These are phyloP conservation scores for Hura crepitans DNA, from an alignment of 441 rosid genomes.

Conservation along the genomic window DNA sequence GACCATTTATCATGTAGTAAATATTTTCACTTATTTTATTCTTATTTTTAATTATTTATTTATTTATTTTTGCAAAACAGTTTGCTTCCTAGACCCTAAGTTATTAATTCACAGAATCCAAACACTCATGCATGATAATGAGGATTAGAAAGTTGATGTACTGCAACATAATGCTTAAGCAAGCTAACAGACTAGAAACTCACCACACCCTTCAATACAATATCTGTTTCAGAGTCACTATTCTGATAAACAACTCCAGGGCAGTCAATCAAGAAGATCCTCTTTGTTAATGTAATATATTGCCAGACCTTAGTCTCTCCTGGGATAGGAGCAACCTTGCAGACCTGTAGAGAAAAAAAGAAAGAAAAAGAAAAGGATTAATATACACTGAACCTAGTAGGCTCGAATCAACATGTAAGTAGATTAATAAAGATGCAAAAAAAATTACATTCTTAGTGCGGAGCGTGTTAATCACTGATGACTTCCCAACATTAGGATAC, in stretches of 20 bases:
- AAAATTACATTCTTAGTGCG: constrained; percentile 74
- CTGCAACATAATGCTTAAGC: background rate
- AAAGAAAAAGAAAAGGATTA: background rate
- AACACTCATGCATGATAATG: background rate
- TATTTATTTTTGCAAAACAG: too few species aligned
- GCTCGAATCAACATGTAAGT: background rate
- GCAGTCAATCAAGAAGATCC: constrained; percentile 89
- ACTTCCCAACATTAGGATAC: constrained; percentile 95
- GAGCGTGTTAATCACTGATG: constrained; percentile 89
- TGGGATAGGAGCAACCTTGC: constrained; percentile 97
- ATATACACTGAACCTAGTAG: background rate
- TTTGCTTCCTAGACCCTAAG: background rate
- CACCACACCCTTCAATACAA: constrained; percentile 95
- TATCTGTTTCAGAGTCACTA: constrained; percentile 79
- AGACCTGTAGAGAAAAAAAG: constrained; percentile 44
- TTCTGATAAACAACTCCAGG: constrained; percentile 96
- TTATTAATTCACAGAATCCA: background rate
- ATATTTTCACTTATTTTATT: background rate
- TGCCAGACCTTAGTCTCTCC: constrained; percentile 99
- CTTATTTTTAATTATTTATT: background rate
- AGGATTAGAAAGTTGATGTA: background rate
- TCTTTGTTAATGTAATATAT: constrained; percentile 81
- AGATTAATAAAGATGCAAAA: background rate
- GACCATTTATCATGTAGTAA: background rate
- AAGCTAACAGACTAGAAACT: constrained; percentile 23